Conservation (phyloP, 2,329 filamentous ascomycete species). For the Colletotrichum simmondsii region DNA sequence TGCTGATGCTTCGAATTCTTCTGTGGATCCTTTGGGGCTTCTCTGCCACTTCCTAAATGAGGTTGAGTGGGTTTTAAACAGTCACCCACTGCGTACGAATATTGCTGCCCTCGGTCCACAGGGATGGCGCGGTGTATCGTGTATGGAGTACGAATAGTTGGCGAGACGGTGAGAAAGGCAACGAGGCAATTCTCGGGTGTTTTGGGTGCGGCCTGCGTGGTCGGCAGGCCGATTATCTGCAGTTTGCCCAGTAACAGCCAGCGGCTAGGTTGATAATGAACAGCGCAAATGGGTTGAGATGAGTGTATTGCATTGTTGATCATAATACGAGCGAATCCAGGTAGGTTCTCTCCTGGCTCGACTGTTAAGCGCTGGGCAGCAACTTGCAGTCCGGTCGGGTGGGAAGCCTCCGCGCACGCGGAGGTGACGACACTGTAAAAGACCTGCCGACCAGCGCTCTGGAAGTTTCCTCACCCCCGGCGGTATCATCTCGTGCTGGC, state of each 20-base stretch:
- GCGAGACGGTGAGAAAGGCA: conserved; percentile 24
- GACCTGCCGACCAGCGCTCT: conserved; percentile 3
- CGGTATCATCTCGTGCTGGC: conserved; percentile 6
- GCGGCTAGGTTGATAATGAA: too few species aligned
- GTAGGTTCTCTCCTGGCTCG: neutral
- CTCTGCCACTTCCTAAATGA: conserved; percentile 34
- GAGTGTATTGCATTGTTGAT: neutral
- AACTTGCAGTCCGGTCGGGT: conserved; percentile 7
- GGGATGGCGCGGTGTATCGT: conserved; percentile 5
- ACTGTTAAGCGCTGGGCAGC: conserved; percentile 18
- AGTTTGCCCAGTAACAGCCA: neutral
- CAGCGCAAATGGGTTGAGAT: neutral
- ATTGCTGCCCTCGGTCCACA: neutral
- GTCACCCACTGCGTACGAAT: neutral
- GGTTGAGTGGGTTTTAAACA: conserved; percentile 2
- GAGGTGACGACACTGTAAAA: conserved; percentile 7
- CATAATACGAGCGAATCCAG: neutral
- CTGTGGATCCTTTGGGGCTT: conserved; percentile 31
- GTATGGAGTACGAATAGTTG: neutral
- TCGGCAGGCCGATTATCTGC: conserved; percentile 13
- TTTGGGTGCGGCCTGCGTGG: conserved; percentile 1
- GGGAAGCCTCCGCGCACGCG: conserved; percentile 1
- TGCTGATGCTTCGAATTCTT: conserved; percentile 32
- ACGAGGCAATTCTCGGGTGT: conserved; percentile 16
- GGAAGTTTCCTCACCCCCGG: conserved; percentile 8